Evolutionary conservation across 2,329 filamentous ascomycete genomes (phyloP).

Genomic region (Pseudodiploospora longispora): DNA sequence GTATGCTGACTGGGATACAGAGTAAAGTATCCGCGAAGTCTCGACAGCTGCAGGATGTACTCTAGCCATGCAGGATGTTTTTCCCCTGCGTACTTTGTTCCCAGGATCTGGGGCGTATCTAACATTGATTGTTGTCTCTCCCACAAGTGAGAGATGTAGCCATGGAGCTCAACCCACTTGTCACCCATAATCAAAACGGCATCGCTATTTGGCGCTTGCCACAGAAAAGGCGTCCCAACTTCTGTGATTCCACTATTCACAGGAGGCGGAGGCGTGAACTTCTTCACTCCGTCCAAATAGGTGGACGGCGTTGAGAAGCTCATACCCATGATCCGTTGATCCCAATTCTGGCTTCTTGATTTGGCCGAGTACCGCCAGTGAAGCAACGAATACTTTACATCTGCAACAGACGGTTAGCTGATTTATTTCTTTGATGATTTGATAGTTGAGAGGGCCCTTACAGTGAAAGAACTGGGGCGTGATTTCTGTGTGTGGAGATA

Average conservation of each 20-base stretch:
- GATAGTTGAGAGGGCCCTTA: conserved; percentile 21
- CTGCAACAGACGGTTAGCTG: conserved; percentile 20
- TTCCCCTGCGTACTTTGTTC: conserved; percentile 55
- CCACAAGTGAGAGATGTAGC: conserved; percentile 62
- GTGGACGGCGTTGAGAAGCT: conserved; percentile 67
- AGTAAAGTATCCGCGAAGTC: conserved; percentile 67
- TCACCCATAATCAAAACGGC: conserved; percentile 76
- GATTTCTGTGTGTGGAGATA: conserved; percentile 74
- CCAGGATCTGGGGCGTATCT: conserved; percentile 31
- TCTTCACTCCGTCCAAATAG: conserved; percentile 51
- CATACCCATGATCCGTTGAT: conserved; percentile 61
- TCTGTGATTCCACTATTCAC: conserved; percentile 12
- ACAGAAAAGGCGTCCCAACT: conserved; percentile 58
- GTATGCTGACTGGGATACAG: conserved; percentile 63
- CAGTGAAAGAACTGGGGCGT: conserved; percentile 77
- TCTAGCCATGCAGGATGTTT: conserved; percentile 70
- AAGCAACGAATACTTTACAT: conserved; percentile 69
- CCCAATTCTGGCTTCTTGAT: conserved; percentile 35
- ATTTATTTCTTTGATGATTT: too few species aligned
- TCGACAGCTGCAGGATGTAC: conserved; percentile 67
- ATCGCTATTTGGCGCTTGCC: conserved; percentile 77
- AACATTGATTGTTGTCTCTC: conserved; percentile 30
- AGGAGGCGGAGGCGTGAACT: conserved; percentile 41
- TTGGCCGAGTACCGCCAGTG: conserved; percentile 65
- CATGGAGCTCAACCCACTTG: conserved; percentile 80